A percentile compares a stretch with the other conserved stretches of the same genome.
phyloP scores from a whole-genome alignment of 2,329 filamentous ascomycete species.

The Chaetomium sp. region DNA sequence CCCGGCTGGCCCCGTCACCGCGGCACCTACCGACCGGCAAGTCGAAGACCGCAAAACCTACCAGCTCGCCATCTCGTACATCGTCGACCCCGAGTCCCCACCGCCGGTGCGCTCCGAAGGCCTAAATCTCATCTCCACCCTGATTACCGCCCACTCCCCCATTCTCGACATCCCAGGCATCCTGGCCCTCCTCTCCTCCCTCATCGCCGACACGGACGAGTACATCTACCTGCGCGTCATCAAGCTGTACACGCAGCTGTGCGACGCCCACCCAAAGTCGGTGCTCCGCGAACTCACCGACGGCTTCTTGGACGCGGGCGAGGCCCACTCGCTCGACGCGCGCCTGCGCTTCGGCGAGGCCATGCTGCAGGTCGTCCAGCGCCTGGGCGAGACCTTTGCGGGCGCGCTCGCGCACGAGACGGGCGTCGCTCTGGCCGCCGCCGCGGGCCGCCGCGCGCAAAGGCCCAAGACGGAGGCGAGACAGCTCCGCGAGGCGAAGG shows the following conservation, averaged over 20 bases:
- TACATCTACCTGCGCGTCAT: constrained; percentile 72
- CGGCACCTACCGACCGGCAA: constrained; percentile 49
- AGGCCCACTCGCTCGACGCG: constrained; percentile 60
- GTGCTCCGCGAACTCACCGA: constrained; percentile 65
- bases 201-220: constrained; percentile 68
- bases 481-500: constrained; percentile 55
- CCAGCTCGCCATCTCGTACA: constrained; percentile 64
- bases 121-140: constrained; percentile 58
- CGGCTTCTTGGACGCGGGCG: constrained; percentile 65
- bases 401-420: constrained; percentile 56
- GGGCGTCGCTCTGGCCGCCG: constrained; percentile 60
- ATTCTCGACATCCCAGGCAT: constrained; percentile 68
- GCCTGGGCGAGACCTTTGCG: constrained; percentile 57
- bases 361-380: constrained; percentile 64
- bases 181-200: constrained; percentile 63
- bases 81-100: constrained; percentile 62
- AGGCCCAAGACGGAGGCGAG: constrained; percentile 61
- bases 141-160: constrained; percentile 58
- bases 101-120: constrained; percentile 69
- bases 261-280: constrained; percentile 62
- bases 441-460: constrained; percentile 65
- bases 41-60: constrained; percentile 65
- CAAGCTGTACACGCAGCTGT: constrained; percentile 64
- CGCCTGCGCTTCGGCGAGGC: constrained; percentile 71
- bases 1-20: constrained; percentile 43